phyloP scores from a whole-genome alignment of 352 stramenopile species.

The Hyaloperonospora arabidopsidis region DNA sequence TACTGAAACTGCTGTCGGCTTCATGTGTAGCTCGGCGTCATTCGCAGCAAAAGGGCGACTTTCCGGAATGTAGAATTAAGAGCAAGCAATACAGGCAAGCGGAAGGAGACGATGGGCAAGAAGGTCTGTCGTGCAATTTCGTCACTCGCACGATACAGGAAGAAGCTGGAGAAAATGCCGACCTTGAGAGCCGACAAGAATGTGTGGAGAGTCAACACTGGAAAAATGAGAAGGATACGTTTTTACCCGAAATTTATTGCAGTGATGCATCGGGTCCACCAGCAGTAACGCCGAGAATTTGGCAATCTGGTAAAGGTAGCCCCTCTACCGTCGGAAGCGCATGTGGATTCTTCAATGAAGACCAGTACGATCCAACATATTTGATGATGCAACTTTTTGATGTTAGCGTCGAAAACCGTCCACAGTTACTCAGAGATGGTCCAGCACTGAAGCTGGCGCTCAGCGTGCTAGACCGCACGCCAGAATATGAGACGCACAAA shows the following conservation, averaged over 20 bases:
- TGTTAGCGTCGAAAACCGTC: conserved; percentile 41
- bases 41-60: not conserved
- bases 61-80: conserved; percentile 4
- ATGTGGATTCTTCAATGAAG: not conserved
- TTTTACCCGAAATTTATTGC: conserved; percentile 24
- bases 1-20: conserved; percentile 3
- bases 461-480: conserved; percentile 72
- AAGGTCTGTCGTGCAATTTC: conserved; percentile 11
- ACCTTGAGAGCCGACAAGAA: conserved; percentile 2
- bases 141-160: conserved; percentile 23
- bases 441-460: conserved; percentile 49
- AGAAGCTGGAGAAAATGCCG: conserved; percentile 23
- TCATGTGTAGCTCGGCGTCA: conserved; percentile 16
- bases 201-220: conserved; percentile 3
- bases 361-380: conserved; percentile 49
- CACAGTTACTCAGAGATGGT: conserved; percentile 53
- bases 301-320: conserved; percentile 7
- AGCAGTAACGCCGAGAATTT: conserved; percentile 4
- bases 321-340: not conserved
- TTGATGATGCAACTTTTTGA: conserved; percentile 84
- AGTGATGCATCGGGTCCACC: conserved; percentile 1
- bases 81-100: conserved; percentile 13
- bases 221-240: conserved; percentile 20
- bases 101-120: conserved; percentile 26
- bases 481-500: conserved; percentile 81